phyloP scores from a whole-genome alignment of 495 filamentous ascomycete genomes.

The Cudoniella acicularis region DNA sequence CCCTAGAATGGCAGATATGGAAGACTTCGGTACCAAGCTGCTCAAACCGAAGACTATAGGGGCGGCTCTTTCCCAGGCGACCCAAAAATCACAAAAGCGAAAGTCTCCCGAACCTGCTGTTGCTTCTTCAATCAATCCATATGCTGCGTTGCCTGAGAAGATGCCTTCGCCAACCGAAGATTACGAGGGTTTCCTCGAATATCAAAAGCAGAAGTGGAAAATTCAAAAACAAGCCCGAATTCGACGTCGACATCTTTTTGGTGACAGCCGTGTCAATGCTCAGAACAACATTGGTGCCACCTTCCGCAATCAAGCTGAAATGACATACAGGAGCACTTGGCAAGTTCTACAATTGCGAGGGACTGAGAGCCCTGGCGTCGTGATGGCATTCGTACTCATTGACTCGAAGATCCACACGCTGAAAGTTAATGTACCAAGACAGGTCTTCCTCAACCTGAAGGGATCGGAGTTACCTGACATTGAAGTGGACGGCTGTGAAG shows the following conservation, averaged over 20 bases:
- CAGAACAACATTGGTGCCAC: slow-evolving; percentile 77
- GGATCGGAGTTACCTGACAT: slow-evolving; percentile 82
- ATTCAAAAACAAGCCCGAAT: slow-evolving; percentile 90
- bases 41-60: slow-evolving; percentile 69
- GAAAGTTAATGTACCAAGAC: slow-evolving; percentile 84
- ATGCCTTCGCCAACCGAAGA: slow-evolving; percentile 88
- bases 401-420: slow-evolving; percentile 84
- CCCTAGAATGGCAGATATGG: slow-evolving; percentile 65
- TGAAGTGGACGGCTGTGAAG: slow-evolving; percentile 78
- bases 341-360: slow-evolving; percentile 84
- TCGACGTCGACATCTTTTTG: slow-evolving; percentile 87
- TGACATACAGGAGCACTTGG: slow-evolving; percentile 88
- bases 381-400: slow-evolving; percentile 87
- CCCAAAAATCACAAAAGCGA: slow-evolving; percentile 70
- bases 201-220: slow-evolving; percentile 99
- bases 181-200: slow-evolving; percentile 84
- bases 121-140: slow-evolving; percentile 66
- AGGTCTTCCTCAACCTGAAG: slow-evolving; percentile 89
- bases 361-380: slow-evolving; percentile 77
- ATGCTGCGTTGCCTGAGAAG: slow-evolving; percentile 72
- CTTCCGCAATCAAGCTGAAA: slow-evolving; percentile 87
- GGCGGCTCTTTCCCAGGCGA: slow-evolving; percentile 44
- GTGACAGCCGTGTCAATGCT: slow-evolving; percentile 66
- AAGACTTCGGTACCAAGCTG: slow-evolving; percentile 68
- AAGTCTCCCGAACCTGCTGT: slow-evolving; percentile 66